These are phyloP conservation scores for Thalassia testudinum DNA, from an alignment of 116 monocot genomes.

Conservation along the genomic window DNA sequence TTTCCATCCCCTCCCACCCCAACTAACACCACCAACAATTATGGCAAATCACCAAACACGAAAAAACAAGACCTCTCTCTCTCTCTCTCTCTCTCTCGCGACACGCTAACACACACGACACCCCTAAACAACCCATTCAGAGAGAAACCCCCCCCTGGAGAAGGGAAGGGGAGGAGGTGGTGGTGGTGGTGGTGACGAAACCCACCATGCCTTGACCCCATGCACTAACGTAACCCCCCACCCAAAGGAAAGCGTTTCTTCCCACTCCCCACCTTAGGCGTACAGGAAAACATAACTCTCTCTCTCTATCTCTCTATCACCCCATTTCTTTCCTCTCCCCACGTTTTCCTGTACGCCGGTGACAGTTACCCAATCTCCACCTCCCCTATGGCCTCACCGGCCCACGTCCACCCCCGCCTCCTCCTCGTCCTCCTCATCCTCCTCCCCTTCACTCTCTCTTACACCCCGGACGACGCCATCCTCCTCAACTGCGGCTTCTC, in stretches of 20 bases:
- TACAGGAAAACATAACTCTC: slow-evolving; percentile 1
- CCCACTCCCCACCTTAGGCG: neutral
- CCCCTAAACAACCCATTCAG: neutral
- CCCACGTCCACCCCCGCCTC: neutral
- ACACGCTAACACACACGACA: neutral
- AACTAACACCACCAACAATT: no score
- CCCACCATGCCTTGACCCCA: slow-evolving; percentile 1
- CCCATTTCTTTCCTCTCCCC: neutral
- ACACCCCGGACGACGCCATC: slow-evolving; percentile 31
- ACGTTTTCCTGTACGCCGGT: neutral
- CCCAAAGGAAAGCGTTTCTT: neutral
- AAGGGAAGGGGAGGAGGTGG: no score
- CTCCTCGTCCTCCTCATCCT: slow-evolving; percentile 3
- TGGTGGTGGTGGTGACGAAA: no score
- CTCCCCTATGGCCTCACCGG: neutral
- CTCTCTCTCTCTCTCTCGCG: neutral
- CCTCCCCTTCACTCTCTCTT: neutral
- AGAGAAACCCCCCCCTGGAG: neutral
- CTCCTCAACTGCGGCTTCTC: slow-evolving; percentile 66
- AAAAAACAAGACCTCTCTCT: neutral
- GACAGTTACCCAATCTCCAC: neutral
- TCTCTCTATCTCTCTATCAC: neutral
- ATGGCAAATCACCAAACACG: no score
- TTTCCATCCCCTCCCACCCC: no score
- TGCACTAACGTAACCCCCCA: neutral